Percentiles rank a stretch among this genome's conserved stretches.
phyloP scores from a whole-genome alignment of 2,329 filamentous ascomycete species.

The Microcyclosporella mali region DNA sequence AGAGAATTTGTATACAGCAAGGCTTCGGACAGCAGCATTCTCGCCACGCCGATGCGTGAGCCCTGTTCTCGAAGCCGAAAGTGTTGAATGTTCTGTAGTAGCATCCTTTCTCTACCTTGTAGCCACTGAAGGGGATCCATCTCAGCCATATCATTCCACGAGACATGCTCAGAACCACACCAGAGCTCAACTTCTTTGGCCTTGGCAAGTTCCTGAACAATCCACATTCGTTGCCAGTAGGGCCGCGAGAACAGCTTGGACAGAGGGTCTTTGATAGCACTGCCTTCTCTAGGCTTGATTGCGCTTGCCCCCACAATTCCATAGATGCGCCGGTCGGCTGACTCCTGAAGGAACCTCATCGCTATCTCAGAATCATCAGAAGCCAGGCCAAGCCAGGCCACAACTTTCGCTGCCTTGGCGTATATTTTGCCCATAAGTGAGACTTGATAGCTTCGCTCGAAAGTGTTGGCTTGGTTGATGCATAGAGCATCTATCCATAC shows the following conservation, averaged over 20 bases:
- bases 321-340: too few species aligned
- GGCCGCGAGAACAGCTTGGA: not conserved
- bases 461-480: conserved; percentile 10
- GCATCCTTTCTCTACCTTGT: not conserved
- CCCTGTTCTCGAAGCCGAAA: not conserved
- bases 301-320: too few species aligned
- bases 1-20: not conserved
- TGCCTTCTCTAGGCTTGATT: too few species aligned
- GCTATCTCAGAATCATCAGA: not conserved
- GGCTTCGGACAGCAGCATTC: conserved; percentile 1
- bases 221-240: conserved; percentile 2
- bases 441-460: conserved; percentile 11
- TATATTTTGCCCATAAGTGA: conserved; percentile 10
- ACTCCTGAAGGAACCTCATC: too few species aligned
- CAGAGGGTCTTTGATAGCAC: too few species aligned
- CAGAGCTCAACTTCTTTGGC: not conserved
- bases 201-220: conserved; percentile 5
- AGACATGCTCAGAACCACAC: not conserved
- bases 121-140: not conserved
- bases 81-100: not conserved
- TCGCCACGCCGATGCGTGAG: not conserved
- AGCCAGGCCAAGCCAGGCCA: conserved; percentile 11
- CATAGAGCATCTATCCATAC: conserved; percentile 15
- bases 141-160: not conserved
- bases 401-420: conserved; percentile 4